Evolutionary conservation across 768 basidiomycete species (phyloP).

Genomic region (Tulasnella sp.): DNA sequence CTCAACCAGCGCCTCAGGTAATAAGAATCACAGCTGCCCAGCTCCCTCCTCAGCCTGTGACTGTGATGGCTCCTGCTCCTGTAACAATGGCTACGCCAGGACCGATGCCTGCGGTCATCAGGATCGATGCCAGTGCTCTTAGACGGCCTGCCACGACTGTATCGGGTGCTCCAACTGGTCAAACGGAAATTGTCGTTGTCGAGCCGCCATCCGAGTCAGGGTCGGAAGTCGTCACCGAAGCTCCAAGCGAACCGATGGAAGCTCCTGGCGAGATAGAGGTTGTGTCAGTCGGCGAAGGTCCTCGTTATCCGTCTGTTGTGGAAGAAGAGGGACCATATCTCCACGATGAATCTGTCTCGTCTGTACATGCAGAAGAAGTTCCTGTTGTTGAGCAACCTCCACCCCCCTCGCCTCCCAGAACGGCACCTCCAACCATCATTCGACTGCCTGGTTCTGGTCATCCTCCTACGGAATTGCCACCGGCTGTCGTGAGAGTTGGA

Average conservation of each 20-base stretch:
- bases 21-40: neutral
- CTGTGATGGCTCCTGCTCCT: neutral
- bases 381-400: neutral
- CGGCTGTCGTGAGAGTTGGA: slow-evolving; percentile 14
- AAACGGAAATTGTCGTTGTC: neutral
- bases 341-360: neutral
- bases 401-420: neutral
- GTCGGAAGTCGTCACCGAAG: neutral
- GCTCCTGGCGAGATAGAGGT: neutral
- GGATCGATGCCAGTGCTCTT: slow-evolving; percentile 14
- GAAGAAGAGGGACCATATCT: neutral
- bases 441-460: neutral
- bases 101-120: neutral
- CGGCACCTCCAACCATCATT: slow-evolving; percentile 16
- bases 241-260: neutral
- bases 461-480: neutral
- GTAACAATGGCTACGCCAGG: neutral
- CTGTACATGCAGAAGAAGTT: neutral
- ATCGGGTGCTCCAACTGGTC: neutral
- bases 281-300: neutral
- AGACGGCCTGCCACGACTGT: neutral
- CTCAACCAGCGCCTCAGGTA: neutral
- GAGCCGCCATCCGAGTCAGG: neutral
- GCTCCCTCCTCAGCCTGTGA: neutral
- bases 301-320: neutral